These are phyloP conservation scores for Emericellopsis cladophorae DNA, from an alignment of 2,329 filamentous ascomycete genomes.

Conservation along the genomic window DNA sequence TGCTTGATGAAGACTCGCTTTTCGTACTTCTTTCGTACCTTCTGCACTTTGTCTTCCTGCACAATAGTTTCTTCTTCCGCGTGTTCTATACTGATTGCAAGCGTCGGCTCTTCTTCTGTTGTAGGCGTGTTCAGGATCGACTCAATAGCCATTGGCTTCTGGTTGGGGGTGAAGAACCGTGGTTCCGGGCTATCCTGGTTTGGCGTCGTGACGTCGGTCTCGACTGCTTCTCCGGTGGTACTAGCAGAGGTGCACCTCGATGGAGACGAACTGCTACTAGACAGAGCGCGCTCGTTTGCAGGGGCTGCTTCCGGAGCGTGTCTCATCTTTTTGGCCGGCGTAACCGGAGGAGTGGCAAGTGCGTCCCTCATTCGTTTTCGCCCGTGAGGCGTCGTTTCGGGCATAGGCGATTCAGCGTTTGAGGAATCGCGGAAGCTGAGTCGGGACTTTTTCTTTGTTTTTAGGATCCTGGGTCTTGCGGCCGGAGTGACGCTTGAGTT, in stretches of 20 bases:
- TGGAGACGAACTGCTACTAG: conserved; percentile 2
- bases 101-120: conserved; percentile 6
- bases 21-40: conserved; percentile 23
- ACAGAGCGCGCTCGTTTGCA: conserved; percentile 12
- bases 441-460: conserved; percentile 16
- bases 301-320: conserved; percentile 12
- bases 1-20: conserved; percentile 19
- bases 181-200: conserved; percentile 32
- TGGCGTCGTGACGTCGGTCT: conserved; percentile 36
- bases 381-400: conserved; percentile 11
- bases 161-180: conserved; percentile 14
- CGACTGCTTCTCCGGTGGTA: conserved; percentile 12
- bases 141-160: conserved; percentile 17
- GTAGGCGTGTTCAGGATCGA: conserved; percentile 17
- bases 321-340: conserved; percentile 39
- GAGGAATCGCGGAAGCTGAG: conserved; percentile 19
- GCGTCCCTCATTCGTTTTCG: conserved; percentile 28
- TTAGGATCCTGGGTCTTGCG: conserved; percentile 36
- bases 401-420: conserved; percentile 15
- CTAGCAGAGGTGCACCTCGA: conserved; percentile 10
- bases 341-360: conserved; percentile 40
- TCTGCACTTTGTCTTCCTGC: conserved; percentile 6
- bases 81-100: conserved; percentile 14
- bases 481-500: conserved; percentile 45
- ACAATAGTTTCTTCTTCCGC: conserved; percentile 4